These are phyloP conservation scores for Morella rubra DNA, from an alignment of 306 rosid genomes.

Conservation along the genomic window DNA sequence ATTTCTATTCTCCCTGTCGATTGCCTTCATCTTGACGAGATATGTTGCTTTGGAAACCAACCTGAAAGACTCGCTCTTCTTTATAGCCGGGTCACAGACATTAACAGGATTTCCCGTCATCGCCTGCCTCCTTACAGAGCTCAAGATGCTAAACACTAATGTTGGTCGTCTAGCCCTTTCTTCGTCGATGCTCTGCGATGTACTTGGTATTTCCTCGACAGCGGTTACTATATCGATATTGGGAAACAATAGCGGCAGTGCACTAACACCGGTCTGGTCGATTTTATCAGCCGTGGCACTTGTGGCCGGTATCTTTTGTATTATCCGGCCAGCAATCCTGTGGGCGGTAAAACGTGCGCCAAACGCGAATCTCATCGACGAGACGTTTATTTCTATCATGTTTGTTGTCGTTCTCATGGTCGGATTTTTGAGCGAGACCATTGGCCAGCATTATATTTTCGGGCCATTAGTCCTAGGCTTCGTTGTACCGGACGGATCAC, in stretches of 20 bases:
- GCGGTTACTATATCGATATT: conserved; percentile 5
- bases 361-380: conserved; percentile 29
- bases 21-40: conserved; percentile 3
- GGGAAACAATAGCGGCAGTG: background rate
- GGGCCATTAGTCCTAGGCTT: conserved; percentile 63
- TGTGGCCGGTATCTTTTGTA: background rate
- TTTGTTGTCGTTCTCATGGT: conserved; percentile 32
- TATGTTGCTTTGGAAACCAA: background rate
- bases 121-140: conserved; percentile 46
- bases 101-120: conserved; percentile 42
- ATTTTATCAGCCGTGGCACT: conserved; percentile 23
- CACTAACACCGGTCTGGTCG: background rate
- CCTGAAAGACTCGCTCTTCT: conserved; percentile 21
- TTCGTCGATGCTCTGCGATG: conserved; percentile 40
- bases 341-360: conserved; percentile 28
- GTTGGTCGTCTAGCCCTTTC: conserved; percentile 57
- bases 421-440: conserved; percentile 37
- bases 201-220: conserved; percentile 20
- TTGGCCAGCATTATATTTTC: conserved; percentile 54
- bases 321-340: conserved; percentile 32
- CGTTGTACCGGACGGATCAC: conserved; percentile 61
- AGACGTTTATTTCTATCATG: conserved; percentile 18
- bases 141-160: conserved; percentile 56
- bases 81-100: conserved; percentile 38
- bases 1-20: conserved; percentile 3